These are phyloP conservation scores for Brasenia schreberi DNA, from an alignment of 164 flowering plant genomes.

Conservation along the genomic window DNA sequence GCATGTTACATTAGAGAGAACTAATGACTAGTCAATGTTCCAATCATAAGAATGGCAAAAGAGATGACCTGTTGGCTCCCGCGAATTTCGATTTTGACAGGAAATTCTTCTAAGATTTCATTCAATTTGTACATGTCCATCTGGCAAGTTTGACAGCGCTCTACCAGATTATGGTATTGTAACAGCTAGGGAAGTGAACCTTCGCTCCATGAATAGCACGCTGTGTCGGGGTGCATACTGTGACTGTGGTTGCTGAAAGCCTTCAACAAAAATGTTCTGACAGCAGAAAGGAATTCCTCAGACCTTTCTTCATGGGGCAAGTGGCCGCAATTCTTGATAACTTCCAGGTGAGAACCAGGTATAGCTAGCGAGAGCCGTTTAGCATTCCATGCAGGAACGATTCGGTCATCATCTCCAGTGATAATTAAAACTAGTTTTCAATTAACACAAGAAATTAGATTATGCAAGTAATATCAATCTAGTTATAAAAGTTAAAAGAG, in stretches of 20 bases:
- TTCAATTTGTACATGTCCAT: too few relatives aligned
- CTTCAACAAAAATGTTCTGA: conserved; percentile 37
- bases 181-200: too few relatives aligned
- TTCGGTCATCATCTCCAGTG: conserved; percentile 75
- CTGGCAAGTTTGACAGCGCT: too few relatives aligned
- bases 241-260: not conserved
- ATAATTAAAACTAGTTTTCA: conserved; percentile 51
- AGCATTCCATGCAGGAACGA: conserved; percentile 92
- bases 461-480: too few relatives aligned
- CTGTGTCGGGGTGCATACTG: not conserved
- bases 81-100: too few relatives aligned
- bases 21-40: not conserved
- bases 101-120: too few relatives aligned
- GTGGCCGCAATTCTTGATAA: conserved; percentile 83
- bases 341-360: conserved; percentile 52
- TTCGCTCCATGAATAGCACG: not conserved
- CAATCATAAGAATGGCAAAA: too few relatives aligned
- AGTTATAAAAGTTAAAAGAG: too few relatives aligned
- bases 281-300: conserved; percentile 55
- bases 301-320: conserved; percentile 83
- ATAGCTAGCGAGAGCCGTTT: conserved; percentile 54
- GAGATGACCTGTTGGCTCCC: too few relatives aligned
- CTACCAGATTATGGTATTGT: too few relatives aligned
- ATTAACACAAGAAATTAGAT: not conserved
- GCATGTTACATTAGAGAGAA: not conserved